Evolutionary conservation across 192 early-diverging fungal genomes (phyloP).

Genomic region (Gryganskiella cystojenkinii): DNA sequence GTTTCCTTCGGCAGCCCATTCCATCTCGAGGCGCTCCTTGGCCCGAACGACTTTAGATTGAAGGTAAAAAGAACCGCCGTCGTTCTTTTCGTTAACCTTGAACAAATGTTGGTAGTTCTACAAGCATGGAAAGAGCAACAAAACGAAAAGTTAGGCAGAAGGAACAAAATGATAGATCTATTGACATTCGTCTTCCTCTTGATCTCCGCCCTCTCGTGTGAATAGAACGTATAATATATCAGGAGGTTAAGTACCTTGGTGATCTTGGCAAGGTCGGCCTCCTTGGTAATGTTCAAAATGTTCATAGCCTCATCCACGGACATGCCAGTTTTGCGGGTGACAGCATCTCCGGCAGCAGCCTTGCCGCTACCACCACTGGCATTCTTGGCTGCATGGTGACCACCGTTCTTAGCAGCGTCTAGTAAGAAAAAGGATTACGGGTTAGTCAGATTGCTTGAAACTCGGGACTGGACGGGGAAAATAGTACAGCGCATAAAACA

Average conservation of each 20-base stretch:
- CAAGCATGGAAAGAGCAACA: background rate
- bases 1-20: constrained; percentile 72
- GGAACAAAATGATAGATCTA: constrained; percentile 5
- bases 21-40: constrained; percentile 94
- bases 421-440: background rate
- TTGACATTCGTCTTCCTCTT: too few species aligned
- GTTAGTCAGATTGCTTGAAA: too few species aligned
- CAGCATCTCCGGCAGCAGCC: constrained; percentile 71
- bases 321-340: constrained; percentile 85
- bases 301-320: constrained; percentile 90
- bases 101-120: constrained; percentile 91
- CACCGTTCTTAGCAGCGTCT: constrained; percentile 75
- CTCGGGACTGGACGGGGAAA: background rate
- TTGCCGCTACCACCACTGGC: constrained; percentile 54
- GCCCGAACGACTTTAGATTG: constrained; percentile 95
- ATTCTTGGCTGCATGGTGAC: constrained; percentile 64
- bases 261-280: constrained; percentile 62
- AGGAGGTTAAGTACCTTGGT: constrained; percentile 52
- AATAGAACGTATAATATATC: background rate
- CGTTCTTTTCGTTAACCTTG: constrained; percentile 84
- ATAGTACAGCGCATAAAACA: background rate
- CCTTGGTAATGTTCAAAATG: constrained; percentile 88
- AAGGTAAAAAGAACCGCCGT: constrained; percentile 93
- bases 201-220: too few species aligned
- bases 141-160: background rate